phyloP scores from a whole-genome alignment of 805 yeast genomes.

The Debaryomyces hansenii region DNA sequence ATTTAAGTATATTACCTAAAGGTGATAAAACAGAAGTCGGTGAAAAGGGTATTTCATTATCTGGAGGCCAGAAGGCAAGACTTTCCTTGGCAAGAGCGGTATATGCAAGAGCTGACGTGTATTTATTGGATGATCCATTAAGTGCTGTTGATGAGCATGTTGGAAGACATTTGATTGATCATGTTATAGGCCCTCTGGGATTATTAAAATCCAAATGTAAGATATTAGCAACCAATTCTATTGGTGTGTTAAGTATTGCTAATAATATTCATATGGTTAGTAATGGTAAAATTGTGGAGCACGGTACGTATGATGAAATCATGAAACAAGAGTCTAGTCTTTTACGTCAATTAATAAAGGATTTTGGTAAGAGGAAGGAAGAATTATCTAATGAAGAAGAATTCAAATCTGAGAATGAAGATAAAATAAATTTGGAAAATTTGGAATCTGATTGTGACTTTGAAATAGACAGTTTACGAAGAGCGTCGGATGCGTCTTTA shows the following conservation, averaged over 20 bases:
- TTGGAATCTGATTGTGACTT: constrained; percentile 31
- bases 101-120: constrained; percentile 89
- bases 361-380: constrained; percentile 55
- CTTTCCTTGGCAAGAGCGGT: constrained; percentile 94
- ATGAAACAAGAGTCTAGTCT: constrained; percentile 46
- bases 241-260: constrained; percentile 78
- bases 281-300: constrained; percentile 68
- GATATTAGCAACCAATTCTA: constrained; percentile 82
- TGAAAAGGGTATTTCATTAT: constrained; percentile 92
- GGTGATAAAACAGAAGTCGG: constrained; percentile 95
- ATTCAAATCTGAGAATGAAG: constrained; percentile 11
- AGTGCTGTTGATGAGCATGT: constrained; percentile 99
- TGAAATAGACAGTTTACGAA: constrained; percentile 45
- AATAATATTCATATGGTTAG: constrained; percentile 66
- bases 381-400: constrained; percentile 12
- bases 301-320: constrained; percentile 59
- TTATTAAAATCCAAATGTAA: constrained; percentile 71
- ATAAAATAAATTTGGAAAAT: constrained; percentile 23
- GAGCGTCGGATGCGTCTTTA: constrained; percentile 62
- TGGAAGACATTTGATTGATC: constrained; percentile 77
- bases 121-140: constrained; percentile 86
- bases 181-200: constrained; percentile 82
- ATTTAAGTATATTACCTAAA: constrained; percentile 76
- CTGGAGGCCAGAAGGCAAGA: constrained; percentile 98
- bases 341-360: constrained; percentile 55